These are phyloP conservation scores for Clitoria ternatea DNA, from an alignment of 306 rosid genomes.

Conservation along the genomic window DNA sequence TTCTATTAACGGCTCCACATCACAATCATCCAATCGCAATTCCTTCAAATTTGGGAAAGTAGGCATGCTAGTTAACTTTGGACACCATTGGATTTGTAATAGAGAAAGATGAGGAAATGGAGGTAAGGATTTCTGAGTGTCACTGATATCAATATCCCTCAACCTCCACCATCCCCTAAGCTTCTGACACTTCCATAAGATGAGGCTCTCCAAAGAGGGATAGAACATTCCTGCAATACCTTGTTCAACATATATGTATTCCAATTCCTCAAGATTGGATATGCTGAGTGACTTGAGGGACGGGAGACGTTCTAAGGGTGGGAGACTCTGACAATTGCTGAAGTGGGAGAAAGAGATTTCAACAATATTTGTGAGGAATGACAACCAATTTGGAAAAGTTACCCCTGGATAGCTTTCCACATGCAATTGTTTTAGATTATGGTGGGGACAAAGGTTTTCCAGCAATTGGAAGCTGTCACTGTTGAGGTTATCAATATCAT, in stretches of 20 bases:
- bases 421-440: background rate
- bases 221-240: background rate
- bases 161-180: background rate
- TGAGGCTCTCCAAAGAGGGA: background rate
- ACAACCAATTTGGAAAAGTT: constrained; percentile 6
- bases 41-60: background rate
- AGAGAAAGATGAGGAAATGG: constrained; percentile 3
- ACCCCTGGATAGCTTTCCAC: accelerated
- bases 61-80: background rate
- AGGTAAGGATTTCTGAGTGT: background rate
- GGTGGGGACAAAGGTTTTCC: constrained; percentile 7
- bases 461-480: background rate
- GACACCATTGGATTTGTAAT: background rate
- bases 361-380: background rate
- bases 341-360: accelerated
- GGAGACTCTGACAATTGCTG: background rate
- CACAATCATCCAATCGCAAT: background rate
- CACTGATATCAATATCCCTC: background rate
- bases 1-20: background rate
- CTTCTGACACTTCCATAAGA: accelerated
- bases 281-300: background rate
- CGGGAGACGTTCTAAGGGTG: constrained; percentile 6
- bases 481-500: background rate
- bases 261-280: accelerated
- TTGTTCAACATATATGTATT: background rate